A percentile compares a stretch with the other conserved stretches of the same genome.
Evolutionary conservation across 2,329 filamentous ascomycete genomes (phyloP).

Genomic region (Ceratocystis ficicola): DNA sequence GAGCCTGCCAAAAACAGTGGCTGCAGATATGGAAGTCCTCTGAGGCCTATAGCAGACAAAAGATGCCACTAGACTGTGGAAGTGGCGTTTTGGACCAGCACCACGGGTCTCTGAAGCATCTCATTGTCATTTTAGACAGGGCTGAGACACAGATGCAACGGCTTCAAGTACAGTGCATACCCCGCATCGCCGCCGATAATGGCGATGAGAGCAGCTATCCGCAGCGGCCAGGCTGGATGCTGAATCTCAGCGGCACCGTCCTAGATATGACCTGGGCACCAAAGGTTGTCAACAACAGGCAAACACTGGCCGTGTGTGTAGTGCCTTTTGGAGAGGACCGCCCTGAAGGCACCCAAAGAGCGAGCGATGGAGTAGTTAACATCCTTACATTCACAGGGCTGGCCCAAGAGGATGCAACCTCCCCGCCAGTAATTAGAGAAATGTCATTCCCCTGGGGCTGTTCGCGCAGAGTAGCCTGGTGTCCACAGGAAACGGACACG

Average conservation of each 20-base stretch:
- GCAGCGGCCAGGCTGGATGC: constrained; percentile 38
- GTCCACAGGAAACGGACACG: constrained; percentile 33
- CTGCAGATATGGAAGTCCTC: constrained; percentile 18
- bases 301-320: constrained; percentile 42
- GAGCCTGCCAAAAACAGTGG: constrained; percentile 15
- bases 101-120: constrained; percentile 27
- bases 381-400: constrained; percentile 38
- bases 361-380: constrained; percentile 39
- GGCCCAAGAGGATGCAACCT: constrained; percentile 24
- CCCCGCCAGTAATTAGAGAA: constrained; percentile 34
- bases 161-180: constrained; percentile 24
- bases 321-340: constrained; percentile 40
- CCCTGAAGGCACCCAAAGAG: constrained; percentile 31
- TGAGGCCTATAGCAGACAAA: neutral
- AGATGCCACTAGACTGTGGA: constrained; percentile 25
- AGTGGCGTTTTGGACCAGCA: constrained; percentile 24
- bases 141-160: constrained; percentile 26
- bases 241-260: constrained; percentile 44
- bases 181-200: constrained; percentile 22
- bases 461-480: constrained; percentile 42
- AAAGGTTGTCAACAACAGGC: constrained; percentile 27
- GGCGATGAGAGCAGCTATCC: constrained; percentile 21
- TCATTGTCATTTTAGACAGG: constrained; percentile 27
- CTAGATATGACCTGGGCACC: constrained; percentile 44
- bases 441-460: constrained; percentile 42